Evolutionary conservation across 768 basidiomycete genomes (phyloP), one percentile per base, ranked within the genome.

Genomic region (Mycena albidolilacea): DNA sequence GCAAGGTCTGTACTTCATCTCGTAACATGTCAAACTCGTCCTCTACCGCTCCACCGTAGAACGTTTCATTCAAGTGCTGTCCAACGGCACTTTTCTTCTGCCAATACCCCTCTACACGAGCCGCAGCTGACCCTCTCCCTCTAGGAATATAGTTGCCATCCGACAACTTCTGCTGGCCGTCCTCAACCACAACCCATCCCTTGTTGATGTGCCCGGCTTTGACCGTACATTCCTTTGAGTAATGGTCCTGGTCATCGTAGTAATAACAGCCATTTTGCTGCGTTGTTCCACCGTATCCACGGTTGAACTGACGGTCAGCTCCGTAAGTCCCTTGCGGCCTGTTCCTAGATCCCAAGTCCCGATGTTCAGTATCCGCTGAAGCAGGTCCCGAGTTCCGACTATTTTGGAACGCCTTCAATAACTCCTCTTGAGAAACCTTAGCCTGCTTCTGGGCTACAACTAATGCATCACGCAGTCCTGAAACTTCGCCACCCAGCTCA

Each of bases 381-480:
- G 64, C n/a, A 41, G 71, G 59, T 6, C 8, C 7, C 1, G 59
- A 46, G 17, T 35, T 54, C 17, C 37, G 15, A 21, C 19, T 21
- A 7, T 41, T 64, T 14, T 64, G 60, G 15, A 72, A 55, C 2
- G 60, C 61, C 38, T 67, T 72, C 66, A 72, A 43, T 44, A 72
- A 46, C n/a, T 71, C 70, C n/a, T 55, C 70, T 12, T 71, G 70
- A 38, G 63, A 46, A 3, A 39, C 64, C 30, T 50, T 43, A 3
- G 64, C 41, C 46, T 71, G 54, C 30, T 52, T 58, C 50, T 71
- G 64, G 8, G 35, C 55, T 30, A 71, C 46, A 11, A n/a, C 38
- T 15, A 72, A 35, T 4, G 60, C 44, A 54, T 72, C 71, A 7
- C 61, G 30, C 6, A 68, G 43, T 11, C 67, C 41, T 5, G 71